Conservation (phyloP, 1,139 yeast species). For the Candida sp. region DNA sequence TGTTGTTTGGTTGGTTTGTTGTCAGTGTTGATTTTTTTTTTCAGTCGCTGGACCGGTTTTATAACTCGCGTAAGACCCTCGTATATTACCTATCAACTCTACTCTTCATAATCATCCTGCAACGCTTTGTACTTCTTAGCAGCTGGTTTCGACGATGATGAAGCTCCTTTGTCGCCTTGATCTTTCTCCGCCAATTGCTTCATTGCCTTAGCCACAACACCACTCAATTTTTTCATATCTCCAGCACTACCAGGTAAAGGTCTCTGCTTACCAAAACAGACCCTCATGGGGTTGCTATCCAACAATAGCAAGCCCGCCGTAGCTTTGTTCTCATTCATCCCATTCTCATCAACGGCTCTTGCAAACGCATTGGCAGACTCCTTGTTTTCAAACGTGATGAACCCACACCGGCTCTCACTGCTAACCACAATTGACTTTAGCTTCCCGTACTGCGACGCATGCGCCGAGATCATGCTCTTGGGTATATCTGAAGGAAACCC, state of each 20-base stretch:
- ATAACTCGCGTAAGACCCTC: not conserved
- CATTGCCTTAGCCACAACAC: slow-evolving; percentile 62
- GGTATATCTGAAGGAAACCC: slow-evolving; percentile 74
- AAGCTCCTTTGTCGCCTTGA: slow-evolving; percentile 6
- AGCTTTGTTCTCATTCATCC: slow-evolving; percentile 26
- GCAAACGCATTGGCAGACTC: slow-evolving; percentile 62
- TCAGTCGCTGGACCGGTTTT: not conserved
- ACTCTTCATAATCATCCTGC: slow-evolving; percentile 7
- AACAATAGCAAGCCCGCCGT: slow-evolving; percentile 42
- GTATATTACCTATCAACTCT: not conserved
- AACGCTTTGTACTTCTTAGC: slow-evolving; percentile 5
- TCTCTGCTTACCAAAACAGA: slow-evolving; percentile 68
- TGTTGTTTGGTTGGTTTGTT: not conserved
- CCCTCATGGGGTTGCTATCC: slow-evolving; percentile 52
- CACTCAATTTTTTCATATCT: slow-evolving; percentile 55
- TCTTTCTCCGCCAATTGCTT: slow-evolving; percentile 55
- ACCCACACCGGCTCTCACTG: slow-evolving; percentile 71
- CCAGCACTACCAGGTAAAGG: slow-evolving; percentile 50
- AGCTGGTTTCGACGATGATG: not conserved
- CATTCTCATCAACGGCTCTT: slow-evolving; percentile 27
- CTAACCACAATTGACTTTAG: slow-evolving; percentile 55
- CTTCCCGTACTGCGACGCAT: slow-evolving; percentile 49
- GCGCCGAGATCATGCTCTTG: slow-evolving; percentile 58
- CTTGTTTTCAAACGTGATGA: slow-evolving; percentile 54
- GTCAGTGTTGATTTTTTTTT: not conserved